Conservation (phyloP, 2,329 filamentous ascomycete genomes). For the Bertia moriformis region DNA sequence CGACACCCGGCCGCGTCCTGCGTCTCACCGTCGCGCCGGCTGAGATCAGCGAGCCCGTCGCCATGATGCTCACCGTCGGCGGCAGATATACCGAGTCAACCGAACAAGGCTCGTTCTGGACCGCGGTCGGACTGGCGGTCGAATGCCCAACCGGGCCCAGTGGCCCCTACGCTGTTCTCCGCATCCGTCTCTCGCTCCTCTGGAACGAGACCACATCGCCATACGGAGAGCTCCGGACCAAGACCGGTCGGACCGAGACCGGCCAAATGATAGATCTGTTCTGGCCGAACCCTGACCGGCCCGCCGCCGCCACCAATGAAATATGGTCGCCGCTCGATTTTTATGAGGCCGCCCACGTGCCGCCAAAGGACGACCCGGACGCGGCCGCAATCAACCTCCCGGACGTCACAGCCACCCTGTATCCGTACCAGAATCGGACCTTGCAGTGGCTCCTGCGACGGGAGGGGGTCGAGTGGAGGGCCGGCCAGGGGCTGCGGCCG, state of each 20-base stretch:
- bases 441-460: slow-evolving; percentile 56
- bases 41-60: neutral
- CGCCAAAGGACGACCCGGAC: slow-evolving; percentile 25
- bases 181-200: slow-evolving; percentile 15
- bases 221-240: slow-evolving; percentile 12
- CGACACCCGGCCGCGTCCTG: neutral
- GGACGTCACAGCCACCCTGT: slow-evolving; percentile 35
- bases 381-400: slow-evolving; percentile 24
- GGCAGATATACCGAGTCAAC: neutral
- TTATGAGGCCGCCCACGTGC: slow-evolving; percentile 55
- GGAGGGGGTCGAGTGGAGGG: slow-evolving; percentile 43
- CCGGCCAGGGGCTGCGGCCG: neutral
- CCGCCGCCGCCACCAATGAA: too few relatives aligned
- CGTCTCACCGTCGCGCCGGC: neutral
- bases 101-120: neutral
- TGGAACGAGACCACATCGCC: slow-evolving; percentile 25
- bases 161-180: too few relatives aligned
- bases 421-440: slow-evolving; percentile 59
- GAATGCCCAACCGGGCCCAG: neutral
- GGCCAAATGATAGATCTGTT: slow-evolving; percentile 20
- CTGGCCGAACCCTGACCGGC: slow-evolving; percentile 13
- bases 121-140: neutral
- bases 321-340: slow-evolving; percentile 40
- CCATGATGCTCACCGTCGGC: neutral
- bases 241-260: slow-evolving; percentile 14